phyloP scores from a whole-genome alignment of 805 yeast species.

The Metschnikowia orientalis region DNA sequence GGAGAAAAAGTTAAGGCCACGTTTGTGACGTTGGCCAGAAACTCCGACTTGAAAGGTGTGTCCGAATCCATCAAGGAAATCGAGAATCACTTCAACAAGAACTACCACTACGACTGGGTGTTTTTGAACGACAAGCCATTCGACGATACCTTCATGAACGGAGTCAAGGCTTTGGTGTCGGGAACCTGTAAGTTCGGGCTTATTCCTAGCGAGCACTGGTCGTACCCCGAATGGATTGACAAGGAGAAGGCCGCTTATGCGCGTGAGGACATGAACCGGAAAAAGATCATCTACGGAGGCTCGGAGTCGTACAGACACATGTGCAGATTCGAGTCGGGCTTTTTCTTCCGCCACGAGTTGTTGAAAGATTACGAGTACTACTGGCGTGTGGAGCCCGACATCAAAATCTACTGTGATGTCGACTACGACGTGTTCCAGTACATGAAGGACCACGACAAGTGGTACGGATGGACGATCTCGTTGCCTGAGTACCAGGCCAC shows the following conservation, averaged over 20 bases:
- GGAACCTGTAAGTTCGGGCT: slow-evolving; percentile 20
- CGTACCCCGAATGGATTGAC: slow-evolving; percentile 20
- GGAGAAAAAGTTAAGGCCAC: slow-evolving; percentile 60
- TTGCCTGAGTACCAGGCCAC: slow-evolving; percentile 21
- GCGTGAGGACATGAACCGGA: slow-evolving; percentile 22
- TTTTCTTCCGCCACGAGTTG: slow-evolving; percentile 19
- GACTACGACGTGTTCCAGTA: slow-evolving; percentile 23
- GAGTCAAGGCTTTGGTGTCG: slow-evolving; percentile 16
- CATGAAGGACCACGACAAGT: slow-evolving; percentile 21
- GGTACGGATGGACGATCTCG: slow-evolving; percentile 24
- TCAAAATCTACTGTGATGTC: slow-evolving; percentile 22
- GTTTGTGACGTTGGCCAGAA: slow-evolving; percentile 25
- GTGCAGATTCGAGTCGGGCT: slow-evolving; percentile 21
- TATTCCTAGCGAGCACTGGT: slow-evolving; percentile 22
- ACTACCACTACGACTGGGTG: slow-evolving; percentile 25
- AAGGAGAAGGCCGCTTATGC: slow-evolving; percentile 24
- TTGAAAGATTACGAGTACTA: slow-evolving; percentile 23
- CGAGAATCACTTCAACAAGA: slow-evolving; percentile 21
- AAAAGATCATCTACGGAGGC: slow-evolving; percentile 28
- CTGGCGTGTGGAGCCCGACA: slow-evolving; percentile 26
- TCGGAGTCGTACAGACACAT: slow-evolving; percentile 19
- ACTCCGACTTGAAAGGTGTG: slow-evolving; percentile 13
- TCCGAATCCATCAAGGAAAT: slow-evolving; percentile 19
- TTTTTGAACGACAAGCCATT: slow-evolving; percentile 24
- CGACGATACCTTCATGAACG: slow-evolving; percentile 20